Percentiles rank a stretch among this genome's conserved stretches.
Conservation (phyloP, 164 flowering plant species). For the Amborella trichopoda region DNA sequence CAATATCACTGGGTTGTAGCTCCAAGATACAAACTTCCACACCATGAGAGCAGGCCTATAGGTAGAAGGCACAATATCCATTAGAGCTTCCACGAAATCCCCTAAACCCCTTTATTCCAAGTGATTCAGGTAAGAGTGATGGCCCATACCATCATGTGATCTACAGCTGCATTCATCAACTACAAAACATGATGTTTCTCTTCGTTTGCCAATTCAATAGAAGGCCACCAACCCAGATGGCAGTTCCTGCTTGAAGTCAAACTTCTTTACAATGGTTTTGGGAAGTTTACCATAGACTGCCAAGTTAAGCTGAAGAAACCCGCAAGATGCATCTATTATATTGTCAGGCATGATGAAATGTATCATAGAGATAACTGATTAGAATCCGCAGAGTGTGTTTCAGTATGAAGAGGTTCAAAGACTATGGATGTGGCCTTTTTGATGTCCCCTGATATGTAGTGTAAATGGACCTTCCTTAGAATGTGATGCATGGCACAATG, state of each 20-base stretch:
- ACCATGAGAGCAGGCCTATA: conserved; percentile 44
- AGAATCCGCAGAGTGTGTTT: conserved; percentile 17
- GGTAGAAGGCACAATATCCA: conserved; percentile 53
- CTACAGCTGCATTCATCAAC: conserved; percentile 37
- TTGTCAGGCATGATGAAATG: conserved; percentile 38
- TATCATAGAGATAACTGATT: conserved; percentile 22
- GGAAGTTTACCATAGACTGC: conserved; percentile 70
- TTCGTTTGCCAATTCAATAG: conserved; percentile 24
- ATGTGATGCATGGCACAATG: conserved; percentile 34
- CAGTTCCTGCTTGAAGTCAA: conserved; percentile 58
- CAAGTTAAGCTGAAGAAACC: conserved; percentile 71
- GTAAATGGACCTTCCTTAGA: conserved; percentile 51
- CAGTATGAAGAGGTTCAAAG: conserved; percentile 16
- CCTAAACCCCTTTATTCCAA: conserved; percentile 35
- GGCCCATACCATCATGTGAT: conserved; percentile 50
- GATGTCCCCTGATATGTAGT: conserved; percentile 52
- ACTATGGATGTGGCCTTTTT: conserved; percentile 41
- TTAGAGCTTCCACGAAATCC: conserved; percentile 58
- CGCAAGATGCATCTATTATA: conserved; percentile 71
- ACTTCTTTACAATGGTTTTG: conserved; percentile 33
- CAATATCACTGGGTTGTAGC: conserved; percentile 3
- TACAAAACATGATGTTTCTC: conserved; percentile 34
- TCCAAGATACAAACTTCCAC: conserved; percentile 25
- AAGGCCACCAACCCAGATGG: conserved; percentile 48
- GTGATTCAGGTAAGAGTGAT: conserved; percentile 44